Conservation (phyloP, 495 filamentous ascomycete genomes). For the Penicillium silybi region DNA sequence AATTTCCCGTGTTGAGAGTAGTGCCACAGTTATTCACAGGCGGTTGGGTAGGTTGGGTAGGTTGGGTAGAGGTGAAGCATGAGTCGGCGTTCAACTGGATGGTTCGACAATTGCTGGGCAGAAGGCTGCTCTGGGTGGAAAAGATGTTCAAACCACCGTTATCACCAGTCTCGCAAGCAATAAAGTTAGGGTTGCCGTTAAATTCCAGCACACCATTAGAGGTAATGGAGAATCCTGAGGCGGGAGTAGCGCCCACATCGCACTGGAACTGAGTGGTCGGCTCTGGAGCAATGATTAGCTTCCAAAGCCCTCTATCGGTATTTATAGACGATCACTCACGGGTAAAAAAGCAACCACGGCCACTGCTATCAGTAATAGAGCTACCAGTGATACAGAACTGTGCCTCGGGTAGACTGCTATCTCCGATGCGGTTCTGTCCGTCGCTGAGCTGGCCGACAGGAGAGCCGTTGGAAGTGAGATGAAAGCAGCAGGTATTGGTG, state of each 20-base stretch:
- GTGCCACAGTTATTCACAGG: constrained; percentile 40
- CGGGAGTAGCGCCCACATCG: constrained; percentile 46
- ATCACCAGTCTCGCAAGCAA: constrained; percentile 49
- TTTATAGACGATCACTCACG: constrained; percentile 24
- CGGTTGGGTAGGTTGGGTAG: constrained; percentile 6
- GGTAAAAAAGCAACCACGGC: constrained; percentile 56
- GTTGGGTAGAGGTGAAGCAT: constrained; percentile 5
- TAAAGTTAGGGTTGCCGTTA: constrained; percentile 43
- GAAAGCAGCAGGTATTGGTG: constrained; percentile 43
- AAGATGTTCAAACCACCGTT: constrained; percentile 50
- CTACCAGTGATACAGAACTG: constrained; percentile 44
- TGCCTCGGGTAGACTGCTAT: constrained; percentile 27
- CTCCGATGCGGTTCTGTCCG: constrained; percentile 52
- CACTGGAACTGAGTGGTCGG: constrained; percentile 64
- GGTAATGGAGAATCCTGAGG: constrained; percentile 44
- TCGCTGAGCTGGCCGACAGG: constrained; percentile 48
- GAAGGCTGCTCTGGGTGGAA: constrained; percentile 33
- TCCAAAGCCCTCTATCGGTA: neutral
- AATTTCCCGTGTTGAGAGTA: constrained; percentile 44
- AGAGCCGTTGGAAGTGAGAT: constrained; percentile 40
- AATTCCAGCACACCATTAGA: constrained; percentile 44
- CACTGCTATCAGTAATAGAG: constrained; percentile 46
- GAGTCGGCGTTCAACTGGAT: constrained; percentile 5
- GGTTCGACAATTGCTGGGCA: constrained; percentile 32
- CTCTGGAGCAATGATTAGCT: constrained; percentile 28